These are phyloP conservation scores for Talaromyces funiculosus DNA, from an alignment of 2,329 filamentous ascomycete genomes.

Conservation along the genomic window DNA sequence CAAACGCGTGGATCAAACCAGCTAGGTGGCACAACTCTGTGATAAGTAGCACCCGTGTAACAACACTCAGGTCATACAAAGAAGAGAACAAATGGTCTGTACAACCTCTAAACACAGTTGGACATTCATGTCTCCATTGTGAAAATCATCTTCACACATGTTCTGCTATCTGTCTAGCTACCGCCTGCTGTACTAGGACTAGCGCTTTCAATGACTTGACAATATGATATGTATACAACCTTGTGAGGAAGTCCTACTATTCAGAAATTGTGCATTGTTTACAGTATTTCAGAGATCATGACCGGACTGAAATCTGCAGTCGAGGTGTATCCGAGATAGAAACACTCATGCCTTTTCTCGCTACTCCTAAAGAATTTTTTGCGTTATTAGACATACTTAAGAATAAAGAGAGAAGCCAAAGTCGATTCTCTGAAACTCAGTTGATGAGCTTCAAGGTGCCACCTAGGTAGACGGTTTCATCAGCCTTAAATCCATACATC, in stretches of 20 bases:
- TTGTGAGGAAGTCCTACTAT: neutral
- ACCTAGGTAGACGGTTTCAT: neutral
- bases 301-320: neutral
- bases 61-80: neutral
- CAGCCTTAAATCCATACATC: neutral
- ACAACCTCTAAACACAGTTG: neutral
- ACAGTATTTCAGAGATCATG: neutral
- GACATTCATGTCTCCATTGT: neutral
- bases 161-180: neutral
- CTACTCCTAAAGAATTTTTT: neutral
- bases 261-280: neutral
- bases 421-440: neutral
- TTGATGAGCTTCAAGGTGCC: neutral
- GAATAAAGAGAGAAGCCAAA: too few species aligned
- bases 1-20: neutral
- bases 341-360: neutral
- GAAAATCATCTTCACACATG: neutral
- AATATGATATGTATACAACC: neutral
- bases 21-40: neutral
- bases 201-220: neutral
- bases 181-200: neutral
- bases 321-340: neutral
- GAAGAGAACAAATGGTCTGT: neutral
- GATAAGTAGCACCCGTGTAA: neutral
- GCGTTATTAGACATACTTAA: neutral